Base-by-base conservation (phyloP, 129 eudicot species). In the Centella asiatica region DNA sequence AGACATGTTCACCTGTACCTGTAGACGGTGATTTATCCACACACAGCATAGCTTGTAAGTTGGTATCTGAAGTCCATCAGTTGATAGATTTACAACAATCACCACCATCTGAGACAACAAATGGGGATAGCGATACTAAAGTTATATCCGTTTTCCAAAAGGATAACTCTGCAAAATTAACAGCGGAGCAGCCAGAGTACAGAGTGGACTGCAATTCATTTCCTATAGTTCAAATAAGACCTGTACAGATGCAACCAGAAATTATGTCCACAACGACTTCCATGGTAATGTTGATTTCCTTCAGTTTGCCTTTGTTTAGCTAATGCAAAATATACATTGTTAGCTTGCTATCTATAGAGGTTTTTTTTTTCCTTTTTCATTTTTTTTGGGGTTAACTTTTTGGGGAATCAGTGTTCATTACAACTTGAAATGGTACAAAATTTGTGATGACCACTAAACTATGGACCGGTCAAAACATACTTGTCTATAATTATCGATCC, bases 1-100 rank as follows among this genome's bases (percentile, higher is more conserved):
- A 74, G 34, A 67, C 64, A 44, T 66, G 76, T 71, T 71, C 75
- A 22, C 66, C 40, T 59, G 76, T 55, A 27, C 68, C 80, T 69
- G 47, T 58, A 19, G 78, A 78, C 20, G 68, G 72, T 54, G 72
- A 50, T 70, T 14, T 34, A 36, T 17, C 69, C 33, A 31, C 49
- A 63, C 27, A 54, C 53, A 51, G 42, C 19, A 56, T 40, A 19
- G 39, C 36, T 40, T 26, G 48, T 58, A 56, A 60, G 54, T 28
- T 62, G 50, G 72, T 13, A 44, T 19, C 45, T 40, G 61, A 61
- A 27, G 44, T 49, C 40, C 58, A 71, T 57, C 62, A 69, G 60
- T 58, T 67, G 62, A 68, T 63, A 40, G 58, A 73, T 26, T 44
- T 64, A n/a, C 55, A 53, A 4, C 22, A 48, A 57, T 47, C 46